Evolutionary conservation across 2,329 filamentous ascomycete genomes (phyloP).

Genomic region (Aureobasidium sp.): DNA sequence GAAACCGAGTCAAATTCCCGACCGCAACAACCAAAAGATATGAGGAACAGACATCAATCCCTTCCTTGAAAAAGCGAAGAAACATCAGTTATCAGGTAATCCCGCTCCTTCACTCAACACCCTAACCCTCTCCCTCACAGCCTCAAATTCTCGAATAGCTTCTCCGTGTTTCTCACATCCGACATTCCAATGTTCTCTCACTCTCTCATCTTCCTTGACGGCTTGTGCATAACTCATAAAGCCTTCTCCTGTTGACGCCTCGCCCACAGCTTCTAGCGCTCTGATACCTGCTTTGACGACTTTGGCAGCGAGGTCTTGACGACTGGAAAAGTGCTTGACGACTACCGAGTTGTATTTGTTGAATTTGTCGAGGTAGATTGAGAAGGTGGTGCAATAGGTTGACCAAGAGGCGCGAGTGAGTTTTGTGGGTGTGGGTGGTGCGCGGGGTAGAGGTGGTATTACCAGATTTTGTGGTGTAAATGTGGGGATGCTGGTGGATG

Average conservation of each 20-base stretch:
- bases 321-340: constrained; percentile 44
- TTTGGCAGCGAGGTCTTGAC: constrained; percentile 41
- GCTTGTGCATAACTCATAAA: constrained; percentile 50
- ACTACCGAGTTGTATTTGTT: constrained; percentile 48
- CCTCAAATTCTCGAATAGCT: constrained; percentile 53
- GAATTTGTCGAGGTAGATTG: constrained; percentile 50
- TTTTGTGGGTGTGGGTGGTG: constrained; percentile 32
- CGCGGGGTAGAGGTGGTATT: constrained; percentile 47
- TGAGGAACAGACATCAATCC: background rate
- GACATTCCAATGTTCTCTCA: constrained; percentile 54
- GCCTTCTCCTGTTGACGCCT: constrained; percentile 35
- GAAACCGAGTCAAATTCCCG: too few relatives aligned
- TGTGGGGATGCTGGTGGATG: constrained; percentile 38
- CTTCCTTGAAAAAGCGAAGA: background rate
- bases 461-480: constrained; percentile 38
- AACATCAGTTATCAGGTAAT: constrained; percentile 2
- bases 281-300: constrained; percentile 32
- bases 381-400: constrained; percentile 47
- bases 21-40: background rate
- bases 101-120: constrained; percentile 14
- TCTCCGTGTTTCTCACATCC: constrained; percentile 55
- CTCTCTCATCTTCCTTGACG: constrained; percentile 51
- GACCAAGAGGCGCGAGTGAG: constrained; percentile 44
- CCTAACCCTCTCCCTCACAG: constrained; percentile 37
- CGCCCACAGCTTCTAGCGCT: constrained; percentile 47